These are phyloP conservation scores for Leccinum disarticulatum DNA, from an alignment of 768 basidiomycete genomes.

Conservation along the genomic window DNA sequence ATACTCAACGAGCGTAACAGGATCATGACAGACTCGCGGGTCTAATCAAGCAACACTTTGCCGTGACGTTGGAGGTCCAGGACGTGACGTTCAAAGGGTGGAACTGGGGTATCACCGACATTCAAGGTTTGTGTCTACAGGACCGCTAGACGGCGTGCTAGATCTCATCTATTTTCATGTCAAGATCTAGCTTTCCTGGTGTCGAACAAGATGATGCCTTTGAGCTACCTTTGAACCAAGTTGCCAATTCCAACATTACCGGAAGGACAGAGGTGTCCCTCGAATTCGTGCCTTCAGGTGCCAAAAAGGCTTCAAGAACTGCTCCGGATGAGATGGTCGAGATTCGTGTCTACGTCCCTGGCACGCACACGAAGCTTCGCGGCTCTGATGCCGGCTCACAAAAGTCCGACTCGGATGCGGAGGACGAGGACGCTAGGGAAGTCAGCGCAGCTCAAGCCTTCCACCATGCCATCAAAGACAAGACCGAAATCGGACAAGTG, in stretches of 20 bases:
- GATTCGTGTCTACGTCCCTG: constrained; percentile 95
- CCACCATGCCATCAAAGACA: constrained; percentile 95
- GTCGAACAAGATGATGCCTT: constrained; percentile 85
- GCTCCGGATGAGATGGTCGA: constrained; percentile 87
- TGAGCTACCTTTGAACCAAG: constrained; percentile 80
- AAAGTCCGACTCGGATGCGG: constrained; percentile 70
- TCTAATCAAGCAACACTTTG: constrained; percentile 85
- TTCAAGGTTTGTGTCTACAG: constrained; percentile 65
- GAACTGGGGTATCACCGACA: constrained; percentile 98
- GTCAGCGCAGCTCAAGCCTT: constrained; percentile 93
- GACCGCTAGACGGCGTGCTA: not conserved
- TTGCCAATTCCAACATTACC: constrained; percentile 97
- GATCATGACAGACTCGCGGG: constrained; percentile 86
- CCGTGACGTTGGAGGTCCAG: constrained; percentile 77
- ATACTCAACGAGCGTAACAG: constrained; percentile 38
- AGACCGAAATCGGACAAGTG: constrained; percentile 90
- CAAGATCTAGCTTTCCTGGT: constrained; percentile 91
- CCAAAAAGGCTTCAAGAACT: constrained; percentile 43
- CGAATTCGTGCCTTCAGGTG: constrained; percentile 68
- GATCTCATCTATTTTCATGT: constrained; percentile 45
- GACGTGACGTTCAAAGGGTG: constrained; percentile 92
- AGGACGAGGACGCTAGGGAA: constrained; percentile 58
- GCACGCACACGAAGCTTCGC: constrained; percentile 58
- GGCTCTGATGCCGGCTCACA: constrained; percentile 75
- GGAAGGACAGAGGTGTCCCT: constrained; percentile 98